Conservation (phyloP, 1,284 basidiomycete genomes). For the Sphagnurus paluster region DNA sequence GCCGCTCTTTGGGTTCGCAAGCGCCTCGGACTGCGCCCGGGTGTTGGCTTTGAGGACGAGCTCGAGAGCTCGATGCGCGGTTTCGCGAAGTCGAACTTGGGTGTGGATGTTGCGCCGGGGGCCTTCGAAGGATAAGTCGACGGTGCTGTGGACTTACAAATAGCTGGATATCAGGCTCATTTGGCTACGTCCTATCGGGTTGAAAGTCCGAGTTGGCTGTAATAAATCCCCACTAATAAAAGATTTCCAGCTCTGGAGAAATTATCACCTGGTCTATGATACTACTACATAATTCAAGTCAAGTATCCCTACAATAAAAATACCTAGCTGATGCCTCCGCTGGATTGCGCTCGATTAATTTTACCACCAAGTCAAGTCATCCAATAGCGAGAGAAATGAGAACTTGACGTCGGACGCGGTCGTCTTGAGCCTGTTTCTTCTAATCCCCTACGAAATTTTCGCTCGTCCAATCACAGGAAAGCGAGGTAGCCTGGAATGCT, state of each 20-base stretch:
- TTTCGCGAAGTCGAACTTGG: slow-evolving; percentile 59
- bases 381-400: too few species aligned
- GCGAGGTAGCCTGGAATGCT: too few species aligned
- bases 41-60: slow-evolving; percentile 61
- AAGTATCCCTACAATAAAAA: too few species aligned
- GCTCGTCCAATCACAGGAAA: too few species aligned
- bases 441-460: too few species aligned
- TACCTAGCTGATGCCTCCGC: too few species aligned
- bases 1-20: slow-evolving; percentile 46
- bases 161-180: not conserved
- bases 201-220: not conserved
- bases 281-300: too few species aligned
- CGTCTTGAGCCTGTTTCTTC: too few species aligned
- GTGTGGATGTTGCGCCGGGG: slow-evolving; percentile 49
- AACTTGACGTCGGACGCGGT: too few species aligned
- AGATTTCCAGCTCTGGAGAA: not conserved
- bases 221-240: not conserved
- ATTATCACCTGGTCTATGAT: not conserved
- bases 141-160: not conserved
- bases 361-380: too few species aligned
- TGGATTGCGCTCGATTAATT: too few species aligned
- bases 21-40: slow-evolving; percentile 32
- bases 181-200: not conserved
- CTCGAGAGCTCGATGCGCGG: slow-evolving; percentile 59
- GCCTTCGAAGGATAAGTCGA: slow-evolving; percentile 37